phyloP scores from a whole-genome alignment of 129 eudicot species.

The Tagetes patula region DNA sequence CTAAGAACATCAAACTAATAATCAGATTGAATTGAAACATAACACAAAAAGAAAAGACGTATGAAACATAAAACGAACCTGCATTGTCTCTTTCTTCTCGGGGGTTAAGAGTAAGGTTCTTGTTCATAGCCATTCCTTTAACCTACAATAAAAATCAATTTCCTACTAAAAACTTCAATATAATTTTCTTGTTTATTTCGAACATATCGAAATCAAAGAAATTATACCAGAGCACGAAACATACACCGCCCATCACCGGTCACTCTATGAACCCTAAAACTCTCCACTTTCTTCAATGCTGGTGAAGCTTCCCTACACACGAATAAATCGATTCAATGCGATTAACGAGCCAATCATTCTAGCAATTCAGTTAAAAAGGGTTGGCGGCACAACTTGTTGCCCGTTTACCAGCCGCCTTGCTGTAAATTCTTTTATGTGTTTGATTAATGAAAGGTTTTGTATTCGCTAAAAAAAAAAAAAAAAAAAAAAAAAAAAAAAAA shows the following conservation, averaged over 20 bases:
- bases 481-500: too few species aligned
- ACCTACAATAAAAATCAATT: constrained; percentile 50
- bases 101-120: constrained; percentile 60
- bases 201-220: background rate
- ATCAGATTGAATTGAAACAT: background rate
- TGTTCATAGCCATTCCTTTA: constrained; percentile 94
- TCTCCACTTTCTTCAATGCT: constrained; percentile 69
- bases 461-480: too few species aligned
- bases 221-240: constrained; percentile 87
- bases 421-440: too few species aligned
- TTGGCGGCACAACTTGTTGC: too few species aligned
- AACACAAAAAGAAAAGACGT: constrained; percentile 14
- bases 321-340: background rate
- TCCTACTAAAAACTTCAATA: background rate
- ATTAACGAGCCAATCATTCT: background rate
- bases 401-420: too few species aligned
- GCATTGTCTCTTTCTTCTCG: constrained; percentile 82
- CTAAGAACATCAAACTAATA: background rate
- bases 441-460: too few species aligned
- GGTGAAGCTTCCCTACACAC: constrained; percentile 51
- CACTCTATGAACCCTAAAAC: constrained; percentile 68
- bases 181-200: background rate
- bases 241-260: constrained; percentile 95
- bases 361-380: background rate
- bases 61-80: constrained; percentile 42